Conservation (phyloP, 257 asterid genomes). For the Lavandula angustifolia region DNA sequence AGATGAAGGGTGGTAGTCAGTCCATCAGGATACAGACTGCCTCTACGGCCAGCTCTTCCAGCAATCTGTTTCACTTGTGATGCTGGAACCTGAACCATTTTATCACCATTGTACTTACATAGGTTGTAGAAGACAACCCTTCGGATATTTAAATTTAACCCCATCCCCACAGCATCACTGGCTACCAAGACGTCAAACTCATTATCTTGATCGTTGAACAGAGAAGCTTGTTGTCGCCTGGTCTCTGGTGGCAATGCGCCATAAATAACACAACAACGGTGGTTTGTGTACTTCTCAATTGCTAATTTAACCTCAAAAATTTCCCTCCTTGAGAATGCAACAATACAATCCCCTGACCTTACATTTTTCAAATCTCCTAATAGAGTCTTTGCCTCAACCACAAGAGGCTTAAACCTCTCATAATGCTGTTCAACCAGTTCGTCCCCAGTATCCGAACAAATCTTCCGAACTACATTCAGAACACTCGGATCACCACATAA, state of each 20-base stretch:
- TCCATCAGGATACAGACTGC: conserved; percentile 92
- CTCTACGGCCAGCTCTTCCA: conserved; percentile 98
- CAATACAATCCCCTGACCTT: conserved; percentile 87
- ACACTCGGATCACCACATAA: conserved; percentile 99
- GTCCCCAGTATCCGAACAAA: conserved; percentile 81
- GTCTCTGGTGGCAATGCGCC: conserved; percentile 98
- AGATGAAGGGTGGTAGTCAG: conserved; percentile 72
- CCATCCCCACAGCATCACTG: conserved; percentile 99
- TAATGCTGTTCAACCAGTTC: conserved; percentile 73
- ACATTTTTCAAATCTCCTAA: conserved; percentile 80
- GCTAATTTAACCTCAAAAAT: conserved; percentile 89
- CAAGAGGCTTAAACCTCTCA: conserved; percentile 85
- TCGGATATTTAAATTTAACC: conserved; percentile 81
- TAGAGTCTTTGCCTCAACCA: conserved; percentile 90
- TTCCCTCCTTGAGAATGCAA: conserved; percentile 92
- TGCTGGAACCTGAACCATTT: conserved; percentile 76
- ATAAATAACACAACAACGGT: conserved; percentile 87
- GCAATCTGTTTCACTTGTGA: conserved; percentile 97
- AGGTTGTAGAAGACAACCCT: conserved; percentile 73
- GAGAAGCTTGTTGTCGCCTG: conserved; percentile 82
- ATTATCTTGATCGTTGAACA: conserved; percentile 70
- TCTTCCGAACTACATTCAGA: conserved; percentile 56
- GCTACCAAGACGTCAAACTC: conserved; percentile 86
- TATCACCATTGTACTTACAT: conserved; percentile 79
- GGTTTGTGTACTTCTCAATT: conserved; percentile 78